Conservation (phyloP, 1,284 basidiomycete species). For the Fistulina hepatica region DNA sequence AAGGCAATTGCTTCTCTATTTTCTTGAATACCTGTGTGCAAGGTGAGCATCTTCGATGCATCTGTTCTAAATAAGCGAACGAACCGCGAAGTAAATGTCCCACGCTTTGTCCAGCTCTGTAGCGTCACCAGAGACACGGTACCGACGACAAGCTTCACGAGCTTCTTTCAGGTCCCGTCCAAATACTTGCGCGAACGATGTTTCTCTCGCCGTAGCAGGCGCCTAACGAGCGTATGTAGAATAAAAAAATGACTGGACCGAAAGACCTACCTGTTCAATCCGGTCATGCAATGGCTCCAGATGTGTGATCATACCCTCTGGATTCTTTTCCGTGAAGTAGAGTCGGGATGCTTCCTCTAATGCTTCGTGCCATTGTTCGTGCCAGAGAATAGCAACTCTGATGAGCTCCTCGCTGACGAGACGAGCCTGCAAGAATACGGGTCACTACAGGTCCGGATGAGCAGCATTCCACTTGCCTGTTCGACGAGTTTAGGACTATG, state of each 20-base stretch:
- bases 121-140: conserved; percentile 79
- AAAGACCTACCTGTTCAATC: conserved; percentile 66
- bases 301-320: conserved; percentile 96
- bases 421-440: conserved; percentile 48
- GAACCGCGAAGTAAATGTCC: conserved; percentile 93
- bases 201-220: conserved; percentile 90
- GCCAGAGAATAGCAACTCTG: conserved; percentile 97
- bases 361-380: conserved; percentile 98
- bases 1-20: conserved; percentile 89
- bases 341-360: conserved; percentile 95
- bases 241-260: background rate
- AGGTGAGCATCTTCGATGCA: conserved; percentile 7
- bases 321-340: conserved; percentile 97
- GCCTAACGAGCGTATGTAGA: conserved; percentile 38
- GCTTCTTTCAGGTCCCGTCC: conserved; percentile 91
- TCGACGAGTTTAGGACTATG: conserved; percentile 86
- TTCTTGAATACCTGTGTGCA: conserved; percentile 83
- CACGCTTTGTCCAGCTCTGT: conserved; percentile 96
- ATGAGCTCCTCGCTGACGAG: conserved; percentile 94
- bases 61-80: conserved; percentile 12
- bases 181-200: conserved; percentile 91
- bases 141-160: conserved; percentile 85
- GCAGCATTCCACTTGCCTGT: conserved; percentile 41
- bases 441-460: background rate
- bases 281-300: conserved; percentile 92